These are phyloP conservation scores for Phytophthora lateralis DNA, from an alignment of 352 stramenopile genomes.

Conservation along the genomic window DNA sequence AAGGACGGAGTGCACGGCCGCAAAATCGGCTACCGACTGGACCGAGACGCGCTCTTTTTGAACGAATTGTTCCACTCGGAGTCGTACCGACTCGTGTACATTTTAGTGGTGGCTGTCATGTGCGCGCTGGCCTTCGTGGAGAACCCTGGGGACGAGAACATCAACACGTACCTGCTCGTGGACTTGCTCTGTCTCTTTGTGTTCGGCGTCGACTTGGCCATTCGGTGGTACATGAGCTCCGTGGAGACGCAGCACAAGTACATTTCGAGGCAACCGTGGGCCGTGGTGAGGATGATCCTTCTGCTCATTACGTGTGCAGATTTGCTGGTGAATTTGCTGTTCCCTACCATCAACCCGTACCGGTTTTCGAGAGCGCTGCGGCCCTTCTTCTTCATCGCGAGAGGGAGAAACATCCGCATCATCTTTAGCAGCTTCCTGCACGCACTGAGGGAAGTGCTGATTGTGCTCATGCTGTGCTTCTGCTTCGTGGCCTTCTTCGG, in stretches of 20 bases:
- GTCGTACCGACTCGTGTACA: conserved; percentile 75
- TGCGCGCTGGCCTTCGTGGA: conserved; percentile 74
- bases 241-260: conserved; percentile 80
- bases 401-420: conserved; percentile 81
- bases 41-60: conserved; percentile 67
- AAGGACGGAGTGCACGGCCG: conserved; percentile 83
- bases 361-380: conserved; percentile 68
- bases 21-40: conserved; percentile 82
- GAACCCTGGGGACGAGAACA: conserved; percentile 47
- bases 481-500: conserved; percentile 85
- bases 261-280: conserved; percentile 76
- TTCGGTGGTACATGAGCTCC: conserved; percentile 87
- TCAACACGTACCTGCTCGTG: conserved; percentile 62
- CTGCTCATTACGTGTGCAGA: conserved; percentile 62
- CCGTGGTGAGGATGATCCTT: conserved; percentile 65
- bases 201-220: conserved; percentile 67
- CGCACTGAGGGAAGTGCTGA: conserved; percentile 69
- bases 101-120: conserved; percentile 66
- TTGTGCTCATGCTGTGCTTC: conserved; percentile 72
- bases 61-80: conserved; percentile 79
- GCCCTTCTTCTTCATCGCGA: conserved; percentile 82
- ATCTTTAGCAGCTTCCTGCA: conserved; percentile 86
- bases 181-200: conserved; percentile 70
- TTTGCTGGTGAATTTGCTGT: conserved; percentile 49
- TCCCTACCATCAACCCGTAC: conserved; percentile 62